phyloP scores from a whole-genome alignment of 1,139 yeast species.

The Arxiozyma slooffiae region DNA sequence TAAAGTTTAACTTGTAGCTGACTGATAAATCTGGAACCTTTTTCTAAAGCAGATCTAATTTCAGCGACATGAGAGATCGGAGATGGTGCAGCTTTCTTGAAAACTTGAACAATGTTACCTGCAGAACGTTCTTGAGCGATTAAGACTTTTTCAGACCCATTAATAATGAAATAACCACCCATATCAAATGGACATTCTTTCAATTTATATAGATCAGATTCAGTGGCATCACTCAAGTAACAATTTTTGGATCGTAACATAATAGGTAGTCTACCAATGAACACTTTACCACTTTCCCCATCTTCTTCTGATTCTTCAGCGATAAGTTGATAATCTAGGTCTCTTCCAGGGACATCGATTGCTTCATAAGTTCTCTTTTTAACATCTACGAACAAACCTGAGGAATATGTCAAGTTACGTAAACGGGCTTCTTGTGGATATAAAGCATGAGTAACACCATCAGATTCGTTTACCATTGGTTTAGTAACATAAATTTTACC shows the following conservation, averaged over 20 bases:
- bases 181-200: conserved; percentile 98
- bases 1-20: conserved; percentile 89
- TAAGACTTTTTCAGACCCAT: conserved; percentile 95
- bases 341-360: conserved; percentile 60
- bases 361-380: conserved; percentile 80
- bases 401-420: conserved; percentile 89
- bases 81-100: conserved; percentile 94
- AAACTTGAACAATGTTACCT: conserved; percentile 95
- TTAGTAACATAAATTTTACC: conserved; percentile 94
- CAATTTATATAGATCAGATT: conserved; percentile 85
- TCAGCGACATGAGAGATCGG: conserved; percentile 96
- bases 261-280: conserved; percentile 93
- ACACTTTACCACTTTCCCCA: conserved; percentile 69
- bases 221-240: conserved; percentile 84
- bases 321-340: conserved; percentile 58
- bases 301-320: conserved; percentile 39
- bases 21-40: conserved; percentile 89
- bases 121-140: conserved; percentile 98
- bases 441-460: conserved; percentile 97
- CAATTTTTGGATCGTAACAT: conserved; percentile 96
- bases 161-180: conserved; percentile 98
- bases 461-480: conserved; percentile 98
- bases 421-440: conserved; percentile 97
- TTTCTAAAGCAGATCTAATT: conserved; percentile 90
- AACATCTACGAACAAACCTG: conserved; percentile 94